These are phyloP conservation scores for Neurospora sublineolata DNA, from an alignment of 495 filamentous ascomycete genomes.

Conservation along the genomic window DNA sequence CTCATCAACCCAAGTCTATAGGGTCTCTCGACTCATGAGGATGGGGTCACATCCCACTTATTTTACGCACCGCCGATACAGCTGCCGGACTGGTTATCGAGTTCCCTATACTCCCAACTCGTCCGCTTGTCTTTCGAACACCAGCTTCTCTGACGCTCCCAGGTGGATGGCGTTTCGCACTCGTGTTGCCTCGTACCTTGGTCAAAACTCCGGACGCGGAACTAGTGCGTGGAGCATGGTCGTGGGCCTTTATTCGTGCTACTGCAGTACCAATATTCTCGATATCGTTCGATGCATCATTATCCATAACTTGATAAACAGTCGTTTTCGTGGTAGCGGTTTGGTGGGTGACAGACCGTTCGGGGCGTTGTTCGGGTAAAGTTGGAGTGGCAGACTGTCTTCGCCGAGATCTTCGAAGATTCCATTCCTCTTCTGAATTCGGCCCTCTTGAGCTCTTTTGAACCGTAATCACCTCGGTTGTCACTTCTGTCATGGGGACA, in stretches of 20 bases:
- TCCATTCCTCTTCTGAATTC: slow-evolving; percentile 70
- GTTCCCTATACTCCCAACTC: slow-evolving; percentile 65
- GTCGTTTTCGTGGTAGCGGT: slow-evolving; percentile 51
- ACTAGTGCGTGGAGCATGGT: slow-evolving; percentile 44
- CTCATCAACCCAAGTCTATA: background rate
- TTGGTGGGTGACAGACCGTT: slow-evolving; percentile 40
- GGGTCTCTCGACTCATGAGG: background rate
- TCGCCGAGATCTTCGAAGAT: slow-evolving; percentile 55
- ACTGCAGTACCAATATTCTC: slow-evolving; percentile 38
- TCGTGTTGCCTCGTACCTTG: slow-evolving; percentile 57
- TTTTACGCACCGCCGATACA: slow-evolving; percentile 26
- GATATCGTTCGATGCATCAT: slow-evolving; percentile 43
- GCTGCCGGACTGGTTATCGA: slow-evolving; percentile 15
- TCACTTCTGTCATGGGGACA: slow-evolving; percentile 1
- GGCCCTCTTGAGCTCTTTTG: slow-evolving; percentile 42
- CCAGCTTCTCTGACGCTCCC: slow-evolving; percentile 43
- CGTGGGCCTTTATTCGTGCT: slow-evolving; percentile 53
- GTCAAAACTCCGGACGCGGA: slow-evolving; percentile 55
- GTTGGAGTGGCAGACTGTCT: slow-evolving; percentile 34
- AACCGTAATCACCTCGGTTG: slow-evolving; percentile 34
- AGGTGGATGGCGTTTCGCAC: slow-evolving; percentile 41
- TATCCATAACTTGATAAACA: slow-evolving; percentile 41
- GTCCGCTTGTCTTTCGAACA: slow-evolving; percentile 84
- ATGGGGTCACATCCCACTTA: slow-evolving; percentile 22
- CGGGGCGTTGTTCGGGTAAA: slow-evolving; percentile 27